Conservation (phyloP, 2,329 filamentous ascomycete species). For the Epichloe aotearoae region DNA sequence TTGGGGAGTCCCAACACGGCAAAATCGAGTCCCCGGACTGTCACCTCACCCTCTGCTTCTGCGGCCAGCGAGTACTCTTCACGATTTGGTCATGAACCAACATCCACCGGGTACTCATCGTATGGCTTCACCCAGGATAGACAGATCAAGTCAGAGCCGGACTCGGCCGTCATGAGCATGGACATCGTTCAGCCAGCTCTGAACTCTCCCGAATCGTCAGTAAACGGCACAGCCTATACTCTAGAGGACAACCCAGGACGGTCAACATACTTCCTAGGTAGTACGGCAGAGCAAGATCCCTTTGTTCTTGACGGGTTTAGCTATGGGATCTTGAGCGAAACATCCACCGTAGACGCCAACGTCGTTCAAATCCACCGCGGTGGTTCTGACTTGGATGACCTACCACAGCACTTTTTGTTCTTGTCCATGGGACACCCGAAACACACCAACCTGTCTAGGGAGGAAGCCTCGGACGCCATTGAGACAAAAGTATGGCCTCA, state of each 20-base stretch:
- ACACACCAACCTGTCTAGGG: constrained; percentile 24
- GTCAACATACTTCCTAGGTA: constrained; percentile 32
- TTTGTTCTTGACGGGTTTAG: constrained; percentile 33
- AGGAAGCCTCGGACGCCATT: constrained; percentile 26
- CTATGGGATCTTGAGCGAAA: constrained; percentile 30
- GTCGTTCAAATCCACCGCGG: constrained; percentile 29
- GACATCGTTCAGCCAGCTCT: constrained; percentile 6
- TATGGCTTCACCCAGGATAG: constrained; percentile 1
- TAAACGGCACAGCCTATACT: constrained; percentile 14
- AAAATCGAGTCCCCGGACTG: constrained; percentile 3
- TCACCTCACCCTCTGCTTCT: constrained; percentile 1
- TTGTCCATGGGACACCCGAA: constrained; percentile 31
- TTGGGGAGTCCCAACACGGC: constrained; percentile 3
- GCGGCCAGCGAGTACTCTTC: constrained; percentile 1
- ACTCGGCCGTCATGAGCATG: constrained; percentile 3
- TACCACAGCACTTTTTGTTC: constrained; percentile 32
- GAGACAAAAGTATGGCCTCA: constrained; percentile 28
- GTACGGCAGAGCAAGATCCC: constrained; percentile 32
- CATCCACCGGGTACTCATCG: neutral
- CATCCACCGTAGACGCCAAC: constrained; percentile 30
- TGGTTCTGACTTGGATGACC: constrained; percentile 18
- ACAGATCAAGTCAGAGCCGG: constrained; percentile 1
- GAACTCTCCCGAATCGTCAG: constrained; percentile 5
- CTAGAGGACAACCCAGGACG: constrained; percentile 28
- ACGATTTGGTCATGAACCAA: neutral